A percentile compares a stretch with the other conserved stretches of the same genome.
Conservation (phyloP, 805 yeast species). For the Candida berthetii region DNA sequence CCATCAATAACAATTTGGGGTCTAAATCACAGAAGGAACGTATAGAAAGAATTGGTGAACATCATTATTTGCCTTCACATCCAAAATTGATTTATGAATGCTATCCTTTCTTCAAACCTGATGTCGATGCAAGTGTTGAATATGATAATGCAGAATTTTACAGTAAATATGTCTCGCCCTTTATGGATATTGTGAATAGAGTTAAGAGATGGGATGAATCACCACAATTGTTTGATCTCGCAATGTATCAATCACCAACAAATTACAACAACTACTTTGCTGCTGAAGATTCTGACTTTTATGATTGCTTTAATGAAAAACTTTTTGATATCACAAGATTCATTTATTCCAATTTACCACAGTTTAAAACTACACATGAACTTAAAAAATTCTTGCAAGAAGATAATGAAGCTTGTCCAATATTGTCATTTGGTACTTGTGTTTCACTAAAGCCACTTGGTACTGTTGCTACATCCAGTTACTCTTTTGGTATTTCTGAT, state of each 20-base stretch:
- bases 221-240: slow-evolving; percentile 6
- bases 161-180: slow-evolving; percentile 5
- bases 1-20: slow-evolving; percentile 14
- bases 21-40: slow-evolving; percentile 4
- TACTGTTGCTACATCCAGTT: slow-evolving; percentile 13
- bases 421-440: slow-evolving; percentile 3
- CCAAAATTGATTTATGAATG: slow-evolving; percentile 17
- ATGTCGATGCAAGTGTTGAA: slow-evolving; percentile 8
- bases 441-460: slow-evolving; percentile 18
- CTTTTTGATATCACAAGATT: slow-evolving; percentile 5
- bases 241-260: slow-evolving; percentile 9
- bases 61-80: slow-evolving; percentile 15
- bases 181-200: slow-evolving; percentile 6
- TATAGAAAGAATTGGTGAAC: slow-evolving; percentile 9
- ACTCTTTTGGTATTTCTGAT: slow-evolving; percentile 17
- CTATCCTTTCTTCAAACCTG: slow-evolving; percentile 19
- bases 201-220: not conserved
- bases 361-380: slow-evolving; percentile 2
- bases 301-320: slow-evolving; percentile 8
- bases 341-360: slow-evolving; percentile 5
- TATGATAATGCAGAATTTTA: slow-evolving; percentile 10
- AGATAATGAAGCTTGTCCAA: slow-evolving; percentile 8
- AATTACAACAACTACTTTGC: slow-evolving; percentile 7
- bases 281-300: slow-evolving; percentile 8
- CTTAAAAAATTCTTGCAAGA: slow-evolving; percentile 9